phyloP scores from a whole-genome alignment of 495 filamentous ascomycete species.

The Xylaria bambusicola region DNA sequence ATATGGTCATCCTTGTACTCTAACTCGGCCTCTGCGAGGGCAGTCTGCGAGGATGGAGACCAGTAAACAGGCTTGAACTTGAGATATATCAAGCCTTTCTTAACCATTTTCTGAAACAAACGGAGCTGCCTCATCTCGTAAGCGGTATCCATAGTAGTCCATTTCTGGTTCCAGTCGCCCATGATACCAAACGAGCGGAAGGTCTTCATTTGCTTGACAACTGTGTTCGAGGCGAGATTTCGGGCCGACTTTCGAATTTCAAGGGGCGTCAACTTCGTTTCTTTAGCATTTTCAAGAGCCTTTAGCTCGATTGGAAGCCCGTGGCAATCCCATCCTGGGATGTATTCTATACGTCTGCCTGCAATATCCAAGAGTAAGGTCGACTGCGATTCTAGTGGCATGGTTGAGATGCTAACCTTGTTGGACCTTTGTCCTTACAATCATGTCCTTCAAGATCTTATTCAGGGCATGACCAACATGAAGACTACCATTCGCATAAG shows the following conservation, averaged over 20 bases:
- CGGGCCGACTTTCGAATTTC: slow-evolving; percentile 71
- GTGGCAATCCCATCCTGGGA: slow-evolving; percentile 98
- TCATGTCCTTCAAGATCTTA: slow-evolving; percentile 95
- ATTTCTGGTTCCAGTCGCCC: slow-evolving; percentile 90
- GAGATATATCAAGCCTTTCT: slow-evolving; percentile 82
- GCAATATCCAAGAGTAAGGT: slow-evolving; percentile 15
- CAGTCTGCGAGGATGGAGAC: slow-evolving; percentile 88
- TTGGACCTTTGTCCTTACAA: slow-evolving; percentile 76
- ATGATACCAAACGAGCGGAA: slow-evolving; percentile 88
- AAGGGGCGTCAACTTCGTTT: slow-evolving; percentile 36
- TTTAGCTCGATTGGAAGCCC: slow-evolving; percentile 97
- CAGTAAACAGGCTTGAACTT: slow-evolving; percentile 94
- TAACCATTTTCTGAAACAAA: slow-evolving; percentile 83
- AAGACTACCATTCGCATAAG: slow-evolving; percentile 93
- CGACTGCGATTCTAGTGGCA: neutral
- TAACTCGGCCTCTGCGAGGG: slow-evolving; percentile 91
- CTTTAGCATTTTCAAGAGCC: slow-evolving; percentile 65
- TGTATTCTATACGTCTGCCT: slow-evolving; percentile 73
- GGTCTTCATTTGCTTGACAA: slow-evolving; percentile 76
- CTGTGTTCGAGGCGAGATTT: slow-evolving; percentile 69
- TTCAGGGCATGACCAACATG: slow-evolving; percentile 98
- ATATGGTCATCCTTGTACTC: slow-evolving; percentile 88
- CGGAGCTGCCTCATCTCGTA: slow-evolving; percentile 87
- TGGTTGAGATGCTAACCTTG: slow-evolving; percentile 50
- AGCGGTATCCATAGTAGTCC: slow-evolving; percentile 85